These are phyloP conservation scores for Amanita thiersii DNA, from an alignment of 768 basidiomycete species.

Conservation along the genomic window DNA sequence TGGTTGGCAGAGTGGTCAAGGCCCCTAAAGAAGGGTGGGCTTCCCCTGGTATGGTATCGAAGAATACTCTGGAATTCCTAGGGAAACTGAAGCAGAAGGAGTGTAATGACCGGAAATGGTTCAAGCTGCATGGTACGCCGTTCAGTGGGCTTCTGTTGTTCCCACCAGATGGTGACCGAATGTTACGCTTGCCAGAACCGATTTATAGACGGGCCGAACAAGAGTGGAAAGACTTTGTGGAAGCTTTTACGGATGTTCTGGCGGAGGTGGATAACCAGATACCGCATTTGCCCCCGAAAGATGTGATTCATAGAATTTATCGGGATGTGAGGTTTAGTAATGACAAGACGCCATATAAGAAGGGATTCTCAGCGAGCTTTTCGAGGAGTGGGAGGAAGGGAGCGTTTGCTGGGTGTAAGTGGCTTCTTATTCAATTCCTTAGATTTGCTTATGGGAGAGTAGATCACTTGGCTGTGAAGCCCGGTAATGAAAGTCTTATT, in stretches of 20 bases:
- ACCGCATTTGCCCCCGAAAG: constrained; percentile 84
- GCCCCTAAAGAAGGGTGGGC: constrained; percentile 83
- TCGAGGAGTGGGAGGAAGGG: constrained; percentile 89
- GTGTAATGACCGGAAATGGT: constrained; percentile 86
- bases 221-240: constrained; percentile 85
- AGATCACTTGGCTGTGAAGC: constrained; percentile 36
- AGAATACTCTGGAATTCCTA: constrained; percentile 80
- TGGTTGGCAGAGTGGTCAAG: constrained; percentile 70
- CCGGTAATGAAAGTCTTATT: constrained; percentile 60
- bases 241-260: constrained; percentile 58
- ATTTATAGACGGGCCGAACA: constrained; percentile 77
- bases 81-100: constrained; percentile 59
- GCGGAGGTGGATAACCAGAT: constrained; percentile 74
- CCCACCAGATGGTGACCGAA: not conserved
- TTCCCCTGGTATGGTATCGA: constrained; percentile 77
- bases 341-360: constrained; percentile 96
- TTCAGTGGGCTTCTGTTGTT: constrained; percentile 7
- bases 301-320: constrained; percentile 88
- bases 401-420: constrained; percentile 79
- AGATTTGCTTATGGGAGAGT: too few relatives aligned
- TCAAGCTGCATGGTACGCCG: constrained; percentile 76
- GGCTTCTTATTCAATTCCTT: too few relatives aligned
- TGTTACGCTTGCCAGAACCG: constrained; percentile 40
- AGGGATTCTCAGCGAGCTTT: constrained; percentile 69
- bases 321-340: constrained; percentile 89